Evolutionary conservation across 208 protist genomes (phyloP).

Genomic region (Novymonas esmeraldas): DNA sequence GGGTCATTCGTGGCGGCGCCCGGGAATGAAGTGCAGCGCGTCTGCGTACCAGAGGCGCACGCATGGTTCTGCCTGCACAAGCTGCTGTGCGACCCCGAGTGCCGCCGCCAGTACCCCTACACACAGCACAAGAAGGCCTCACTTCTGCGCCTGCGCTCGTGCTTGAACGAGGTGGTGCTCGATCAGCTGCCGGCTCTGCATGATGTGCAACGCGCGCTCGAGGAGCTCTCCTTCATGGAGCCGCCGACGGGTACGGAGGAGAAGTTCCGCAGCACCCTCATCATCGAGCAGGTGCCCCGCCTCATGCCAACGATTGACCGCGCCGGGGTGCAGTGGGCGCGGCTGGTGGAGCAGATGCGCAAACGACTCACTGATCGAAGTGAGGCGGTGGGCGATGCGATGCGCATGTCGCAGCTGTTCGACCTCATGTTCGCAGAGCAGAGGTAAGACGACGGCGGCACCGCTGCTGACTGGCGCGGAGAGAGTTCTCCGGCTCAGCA

Average conservation of each 20-base stretch:
- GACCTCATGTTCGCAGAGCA: slow-evolving; percentile 73
- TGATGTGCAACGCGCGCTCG: slow-evolving; percentile 85
- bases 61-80: slow-evolving; percentile 92
- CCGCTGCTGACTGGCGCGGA: too few relatives aligned
- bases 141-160: slow-evolving; percentile 69
- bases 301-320: slow-evolving; percentile 69
- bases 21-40: slow-evolving; percentile 63
- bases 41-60: slow-evolving; percentile 88
- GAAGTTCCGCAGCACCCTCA: slow-evolving; percentile 84
- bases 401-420: slow-evolving; percentile 77
- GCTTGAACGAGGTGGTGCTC: slow-evolving; percentile 87
- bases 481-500: too few relatives aligned
- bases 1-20: slow-evolving; percentile 59
- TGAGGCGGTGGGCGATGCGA: slow-evolving; percentile 61
- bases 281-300: slow-evolving; percentile 89
- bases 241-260: slow-evolving; percentile 88
- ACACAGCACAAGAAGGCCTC: slow-evolving; percentile 84
- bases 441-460: too few relatives aligned
- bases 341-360: slow-evolving; percentile 33
- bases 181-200: slow-evolving; percentile 89
- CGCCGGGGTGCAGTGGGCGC: slow-evolving; percentile 33
- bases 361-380: slow-evolving; percentile 49
- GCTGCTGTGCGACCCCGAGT: slow-evolving; percentile 83
- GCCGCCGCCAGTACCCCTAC: slow-evolving; percentile 79
- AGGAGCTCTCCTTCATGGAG: slow-evolving; percentile 90